Evolutionary conservation across 2,329 filamentous ascomycete species (phyloP), one percentile per base, ranked within the genome.

Genomic region (Boeremia lycopersici): DNA sequence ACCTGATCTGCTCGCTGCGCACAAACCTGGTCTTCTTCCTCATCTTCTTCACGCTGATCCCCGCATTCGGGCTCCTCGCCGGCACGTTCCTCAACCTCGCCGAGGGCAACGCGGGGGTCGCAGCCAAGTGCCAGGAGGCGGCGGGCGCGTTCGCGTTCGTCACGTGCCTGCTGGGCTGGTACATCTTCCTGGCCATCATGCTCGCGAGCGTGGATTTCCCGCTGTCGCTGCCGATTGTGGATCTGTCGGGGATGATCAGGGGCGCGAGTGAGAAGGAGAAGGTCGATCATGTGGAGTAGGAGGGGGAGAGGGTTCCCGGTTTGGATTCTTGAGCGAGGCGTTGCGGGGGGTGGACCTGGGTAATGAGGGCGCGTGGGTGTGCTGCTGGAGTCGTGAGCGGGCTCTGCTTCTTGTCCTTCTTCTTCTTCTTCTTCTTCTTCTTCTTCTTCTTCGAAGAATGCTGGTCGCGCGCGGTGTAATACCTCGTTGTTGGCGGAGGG

Each of bases 21-120:
- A 91, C 88, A 28, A 92, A 92, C 70, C 52, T 90, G 9, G 81
- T 85, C 71, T 90, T 91, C 74, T 82, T 89, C 62, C 61, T 85
- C 50, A 88, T 92, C 73, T 91, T 91, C 78, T 67, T 86, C 55
- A 79, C 78, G 1, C 81, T 91, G n/a, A 72, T 83, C 15, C 67
- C 85, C 11, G 77, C 80, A 2, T 89, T 91, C 67, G 70, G 74
- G 11, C 76, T 86, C 25, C 78, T 91, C 29, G 81, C 87, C 0
- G 86, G 79, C 2, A 81, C 81, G 0, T 89, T 86, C 73, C 88
- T 83, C 79, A 72, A 82, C 15, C 64, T 81, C 8, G 85, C 85
- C 3, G 60, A 75, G 15, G 78, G 77, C 23, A 71, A 71, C 31
- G 46, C 61, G 1, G 75, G 67, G 0, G 55, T 67, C 6, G 69